Percentiles rank a stretch among this genome's conserved stretches.
Evolutionary conservation across 305 asterid species (phyloP).

Genomic region (Plantago lanceolata): DNA sequence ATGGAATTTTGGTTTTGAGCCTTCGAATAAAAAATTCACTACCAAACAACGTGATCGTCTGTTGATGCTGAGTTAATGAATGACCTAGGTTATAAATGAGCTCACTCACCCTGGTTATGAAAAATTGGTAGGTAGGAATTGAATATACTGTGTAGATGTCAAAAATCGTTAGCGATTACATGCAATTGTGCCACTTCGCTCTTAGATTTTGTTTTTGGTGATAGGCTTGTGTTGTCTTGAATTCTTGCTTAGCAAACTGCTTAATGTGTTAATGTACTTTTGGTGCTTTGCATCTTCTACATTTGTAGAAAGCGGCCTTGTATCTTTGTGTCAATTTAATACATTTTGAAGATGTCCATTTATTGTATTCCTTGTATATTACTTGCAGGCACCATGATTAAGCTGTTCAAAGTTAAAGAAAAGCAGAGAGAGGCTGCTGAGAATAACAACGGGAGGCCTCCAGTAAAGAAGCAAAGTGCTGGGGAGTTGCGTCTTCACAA

Average conservation of each 20-base stretch:
- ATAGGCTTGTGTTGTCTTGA: too few species aligned
- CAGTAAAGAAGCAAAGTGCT: conserved; percentile 90
- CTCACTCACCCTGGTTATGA: not conserved
- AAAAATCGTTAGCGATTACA: not conserved
- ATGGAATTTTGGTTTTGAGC: too few species aligned
- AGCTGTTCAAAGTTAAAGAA: conserved; percentile 85
- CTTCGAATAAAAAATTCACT: too few species aligned
- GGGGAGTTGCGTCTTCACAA: conserved; percentile 97
- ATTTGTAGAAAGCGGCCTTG: conserved; percentile 14
- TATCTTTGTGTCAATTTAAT: not conserved
- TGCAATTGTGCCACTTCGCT: not conserved
- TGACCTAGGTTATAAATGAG: not conserved
- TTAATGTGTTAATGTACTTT: conserved; percentile 2
- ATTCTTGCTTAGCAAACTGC: conserved; percentile 11
- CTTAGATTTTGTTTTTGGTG: conserved; percentile 8
- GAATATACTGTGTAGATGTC: not conserved
- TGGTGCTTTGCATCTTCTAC: conserved; percentile 9
- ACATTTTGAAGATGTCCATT: conserved; percentile 1
- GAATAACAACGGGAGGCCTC: conserved; percentile 72
- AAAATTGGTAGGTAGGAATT: not conserved
- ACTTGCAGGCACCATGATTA: conserved; percentile 68
- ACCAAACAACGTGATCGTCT: too few species aligned
- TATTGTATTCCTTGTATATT: conserved; percentile 14
- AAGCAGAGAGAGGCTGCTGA: conserved; percentile 88
- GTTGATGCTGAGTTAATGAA: too few species aligned